A percentile compares a stretch with the other conserved stretches of the same genome.
Evolutionary conservation across 306 rosid genomes (phyloP).

Genomic region (Begonia fuchsioides): DNA sequence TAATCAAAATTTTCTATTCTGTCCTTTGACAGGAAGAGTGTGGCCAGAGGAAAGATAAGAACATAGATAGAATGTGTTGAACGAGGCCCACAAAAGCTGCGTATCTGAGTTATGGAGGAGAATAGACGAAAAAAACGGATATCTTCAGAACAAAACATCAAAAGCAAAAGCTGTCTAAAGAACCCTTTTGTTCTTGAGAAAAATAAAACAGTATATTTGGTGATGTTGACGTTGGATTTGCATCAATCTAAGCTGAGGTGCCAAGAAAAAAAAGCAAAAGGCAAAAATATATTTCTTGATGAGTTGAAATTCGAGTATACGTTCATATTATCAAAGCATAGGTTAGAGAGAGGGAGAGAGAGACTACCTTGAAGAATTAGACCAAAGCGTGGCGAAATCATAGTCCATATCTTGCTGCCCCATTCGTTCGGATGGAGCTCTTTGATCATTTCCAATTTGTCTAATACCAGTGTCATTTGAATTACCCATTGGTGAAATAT

Average conservation of each 20-base stretch:
- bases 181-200: not conserved
- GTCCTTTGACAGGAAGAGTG: too few species aligned
- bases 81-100: too few species aligned
- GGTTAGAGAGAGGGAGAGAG: conserved; percentile 1
- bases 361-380: conserved; percentile 70
- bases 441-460: conserved; percentile 34
- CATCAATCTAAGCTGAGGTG: too few species aligned
- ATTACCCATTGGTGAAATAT: conserved; percentile 34
- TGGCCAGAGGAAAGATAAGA: too few species aligned
- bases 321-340: not conserved
- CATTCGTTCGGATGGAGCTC: conserved; percentile 30
- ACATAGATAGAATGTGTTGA: too few species aligned
- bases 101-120: not conserved
- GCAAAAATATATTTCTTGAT: not conserved
- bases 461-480: conserved; percentile 13
- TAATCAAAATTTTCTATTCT: too few species aligned
- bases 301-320: not conserved
- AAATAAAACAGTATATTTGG: not conserved
- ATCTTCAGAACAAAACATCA: not conserved
- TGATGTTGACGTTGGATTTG: too few species aligned
- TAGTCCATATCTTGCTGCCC: conserved; percentile 44
- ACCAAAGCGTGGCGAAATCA: conserved; percentile 49
- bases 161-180: conserved; percentile 15
- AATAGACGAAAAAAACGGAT: not conserved
- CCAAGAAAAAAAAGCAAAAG: too few species aligned